Conservation (phyloP, 768 basidiomycete genomes). For the Cyathus striatus region DNA sequence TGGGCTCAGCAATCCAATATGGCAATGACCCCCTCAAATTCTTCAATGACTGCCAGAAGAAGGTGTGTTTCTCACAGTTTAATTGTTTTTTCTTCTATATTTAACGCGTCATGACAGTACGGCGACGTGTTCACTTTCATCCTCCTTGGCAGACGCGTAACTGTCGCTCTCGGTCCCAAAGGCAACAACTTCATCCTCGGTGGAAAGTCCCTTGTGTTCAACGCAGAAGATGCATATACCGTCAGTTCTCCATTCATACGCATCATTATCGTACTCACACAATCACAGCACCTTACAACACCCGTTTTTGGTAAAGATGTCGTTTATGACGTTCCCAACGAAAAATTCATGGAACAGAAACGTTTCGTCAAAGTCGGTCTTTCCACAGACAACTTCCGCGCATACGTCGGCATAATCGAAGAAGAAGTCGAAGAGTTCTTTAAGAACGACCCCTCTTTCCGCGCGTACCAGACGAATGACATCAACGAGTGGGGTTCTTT, state of each 20-base stretch:
- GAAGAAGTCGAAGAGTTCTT: conserved; percentile 74
- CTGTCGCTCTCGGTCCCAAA: conserved; percentile 84
- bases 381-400: conserved; percentile 84
- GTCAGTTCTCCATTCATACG: conserved; percentile 29
- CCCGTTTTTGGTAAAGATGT: conserved; percentile 98
- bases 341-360: conserved; percentile 98
- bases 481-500: conserved; percentile 77
- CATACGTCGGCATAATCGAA: conserved; percentile 78
- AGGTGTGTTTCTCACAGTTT: conserved; percentile 38
- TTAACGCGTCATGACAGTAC: conserved; percentile 49
- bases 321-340: conserved; percentile 96
- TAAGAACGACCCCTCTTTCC: conserved; percentile 58
- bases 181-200: conserved; percentile 95
- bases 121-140: conserved; percentile 97
- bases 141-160: conserved; percentile 83
- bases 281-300: conserved; percentile 74
- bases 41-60: conserved; percentile 72
- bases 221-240: conserved; percentile 96
- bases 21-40: conserved; percentile 93
- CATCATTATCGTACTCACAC: conserved; percentile 3
- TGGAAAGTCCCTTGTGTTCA: conserved; percentile 87
- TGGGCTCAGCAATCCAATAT: conserved; percentile 87
- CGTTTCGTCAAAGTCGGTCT: conserved; percentile 96
- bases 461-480: conserved; percentile 55
- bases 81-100: neutral